Evolutionary conservation across 228 moss, liverwort and hornwort species (phyloP).

Genomic region (Sphagnum fallax): DNA sequence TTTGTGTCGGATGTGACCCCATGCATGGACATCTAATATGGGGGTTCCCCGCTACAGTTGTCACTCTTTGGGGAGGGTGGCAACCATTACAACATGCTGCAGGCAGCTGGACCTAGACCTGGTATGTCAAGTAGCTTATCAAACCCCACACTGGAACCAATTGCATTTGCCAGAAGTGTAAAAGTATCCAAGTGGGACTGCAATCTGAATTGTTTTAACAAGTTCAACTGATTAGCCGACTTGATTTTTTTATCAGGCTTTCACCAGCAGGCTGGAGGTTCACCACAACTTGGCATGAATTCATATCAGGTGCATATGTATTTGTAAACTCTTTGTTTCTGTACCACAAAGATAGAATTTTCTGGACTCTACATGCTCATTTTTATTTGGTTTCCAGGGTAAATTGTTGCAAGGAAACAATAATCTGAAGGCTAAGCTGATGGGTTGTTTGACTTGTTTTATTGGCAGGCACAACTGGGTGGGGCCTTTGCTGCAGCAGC

Average conservation of each 20-base stretch:
- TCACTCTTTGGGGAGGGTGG: slow-evolving; percentile 99
- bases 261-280: slow-evolving; percentile 25
- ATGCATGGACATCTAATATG: slow-evolving; percentile 17
- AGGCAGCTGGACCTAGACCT: not conserved
- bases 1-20: too few species aligned
- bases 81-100: slow-evolving; percentile 69
- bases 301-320: slow-evolving; percentile 29
- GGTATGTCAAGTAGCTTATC: too few species aligned
- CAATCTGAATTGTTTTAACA: too few species aligned
- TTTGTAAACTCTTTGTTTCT: too few species aligned
- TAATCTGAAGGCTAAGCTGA: not conserved
- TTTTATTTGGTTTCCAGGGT: not conserved
- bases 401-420: not conserved
- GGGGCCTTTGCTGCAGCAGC: slow-evolving; percentile 50
- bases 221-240: not conserved
- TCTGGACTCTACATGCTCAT: not conserved
- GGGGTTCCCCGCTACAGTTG: slow-evolving; percentile 53
- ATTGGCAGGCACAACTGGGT: slow-evolving; percentile 40
- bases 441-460: not conserved
- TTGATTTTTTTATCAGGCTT: not conserved
- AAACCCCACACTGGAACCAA: too few species aligned
- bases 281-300: slow-evolving; percentile 12
- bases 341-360: not conserved
- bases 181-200: too few species aligned
- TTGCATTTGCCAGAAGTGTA: too few species aligned